Evolutionary conservation across 2,329 filamentous ascomycete genomes (phyloP), one percentile per base, ranked within the genome.

Genomic region (Diaporthe velutina): DNA sequence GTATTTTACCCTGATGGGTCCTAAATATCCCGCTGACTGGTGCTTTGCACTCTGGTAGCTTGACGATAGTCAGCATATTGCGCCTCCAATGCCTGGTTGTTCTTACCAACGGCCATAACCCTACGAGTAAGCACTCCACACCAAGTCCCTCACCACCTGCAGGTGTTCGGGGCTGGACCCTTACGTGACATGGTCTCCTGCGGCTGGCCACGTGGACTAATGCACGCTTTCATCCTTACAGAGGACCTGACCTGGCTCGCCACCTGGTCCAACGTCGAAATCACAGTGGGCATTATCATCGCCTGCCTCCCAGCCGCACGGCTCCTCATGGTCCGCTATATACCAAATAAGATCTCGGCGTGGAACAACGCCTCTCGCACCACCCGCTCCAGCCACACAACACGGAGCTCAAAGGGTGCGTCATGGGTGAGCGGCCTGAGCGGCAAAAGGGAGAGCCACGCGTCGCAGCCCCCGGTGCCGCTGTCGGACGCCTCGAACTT

Each of bases 21-120:
- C 4, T 13, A 3, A 19, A 13, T 3, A 0, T 17, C 45, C 15
- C 7, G 48, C 64, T 68, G 64, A 68, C 64, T 40, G n/a, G n/a
- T 19, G 5, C 6, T 54, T 25, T 38, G 22, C 30, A 12, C 45
- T 25, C 17, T n/a, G 6, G 28, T 52, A 80, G 78, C n/a, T 81
- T 83, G 67, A 83, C 81, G 12, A 52, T 84, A 25, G 79, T 83
- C 60, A 81, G 79, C 71, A 77, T 81, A 58, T 72, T 83, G 28
- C 80, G 82, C 10, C 77, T 83, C 12, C 74, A 78, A 8, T 79
- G 79, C 6, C 76, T 83, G 22, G 77, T 80, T 30, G 28, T 33
- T 10, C 80, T 83, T 19, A 76, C 79, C 15, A 79, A 77, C 38
- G 80, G 81, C 8, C 64, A 38, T 2, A 83, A 83, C 74, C 78